phyloP scores from a whole-genome alignment of 179 eudicot species.

The Actinidia chinensis region DNA sequence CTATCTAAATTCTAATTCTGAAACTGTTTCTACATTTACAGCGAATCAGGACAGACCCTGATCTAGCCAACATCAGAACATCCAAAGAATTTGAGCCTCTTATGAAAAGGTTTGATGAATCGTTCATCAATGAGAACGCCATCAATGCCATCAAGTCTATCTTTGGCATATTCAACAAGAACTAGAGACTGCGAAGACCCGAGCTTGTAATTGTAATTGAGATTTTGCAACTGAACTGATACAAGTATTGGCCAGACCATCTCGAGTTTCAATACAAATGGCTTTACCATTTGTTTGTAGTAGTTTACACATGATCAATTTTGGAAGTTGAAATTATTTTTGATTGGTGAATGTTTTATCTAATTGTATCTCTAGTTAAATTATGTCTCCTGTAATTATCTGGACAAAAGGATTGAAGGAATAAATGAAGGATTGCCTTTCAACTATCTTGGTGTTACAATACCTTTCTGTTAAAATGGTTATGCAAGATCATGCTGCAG shows the following conservation, averaged over 20 bases:
- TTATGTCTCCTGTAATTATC: background rate
- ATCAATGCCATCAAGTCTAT: slow-evolving; percentile 87
- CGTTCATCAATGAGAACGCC: slow-evolving; percentile 93
- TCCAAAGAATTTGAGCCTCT: slow-evolving; percentile 71
- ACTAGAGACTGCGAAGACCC: slow-evolving; percentile 30
- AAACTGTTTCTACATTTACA: slow-evolving; percentile 30
- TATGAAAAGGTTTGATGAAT: slow-evolving; percentile 83
- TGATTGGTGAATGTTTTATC: background rate
- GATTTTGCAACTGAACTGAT: background rate
- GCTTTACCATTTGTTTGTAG: slow-evolving; percentile 3
- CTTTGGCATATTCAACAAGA: slow-evolving; percentile 73
- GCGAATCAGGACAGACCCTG: slow-evolving; percentile 89
- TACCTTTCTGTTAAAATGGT: background rate
- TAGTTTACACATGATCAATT: slow-evolving; percentile 14
- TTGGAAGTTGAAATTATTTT: slow-evolving; percentile 12
- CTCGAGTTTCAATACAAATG: background rate
- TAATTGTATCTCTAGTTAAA: background rate
- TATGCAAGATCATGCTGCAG: background rate
- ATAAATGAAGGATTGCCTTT: background rate
- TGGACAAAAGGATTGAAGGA: slow-evolving; percentile 8
- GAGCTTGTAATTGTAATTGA: background rate
- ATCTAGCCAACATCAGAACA: slow-evolving; percentile 66
- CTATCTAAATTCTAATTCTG: slow-evolving; percentile 1
- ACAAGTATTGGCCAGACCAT: background rate
- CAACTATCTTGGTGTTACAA: background rate